Conservation (phyloP, 73 alveolate species). For the Paramecium pentaurelia region DNA sequence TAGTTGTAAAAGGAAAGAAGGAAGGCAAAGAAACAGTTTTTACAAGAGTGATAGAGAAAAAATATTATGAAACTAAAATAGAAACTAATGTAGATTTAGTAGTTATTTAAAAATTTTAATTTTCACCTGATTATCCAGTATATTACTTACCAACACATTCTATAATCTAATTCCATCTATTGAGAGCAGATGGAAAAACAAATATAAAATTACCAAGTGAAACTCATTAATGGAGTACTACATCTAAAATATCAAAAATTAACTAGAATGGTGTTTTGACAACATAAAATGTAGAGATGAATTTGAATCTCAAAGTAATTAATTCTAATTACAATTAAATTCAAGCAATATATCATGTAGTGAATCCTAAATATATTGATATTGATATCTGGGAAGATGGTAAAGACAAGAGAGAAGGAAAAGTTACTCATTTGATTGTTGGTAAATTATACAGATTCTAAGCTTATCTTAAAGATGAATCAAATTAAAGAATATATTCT, state of each 20-base stretch:
- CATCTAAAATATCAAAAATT: background rate
- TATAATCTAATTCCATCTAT: background rate
- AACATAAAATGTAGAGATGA: background rate
- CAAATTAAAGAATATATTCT: background rate
- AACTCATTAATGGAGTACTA: background rate
- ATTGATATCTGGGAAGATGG: constrained; percentile 26
- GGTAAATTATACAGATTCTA: background rate
- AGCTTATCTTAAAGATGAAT: background rate
- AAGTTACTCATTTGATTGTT: background rate
- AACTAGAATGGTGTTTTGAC: background rate
- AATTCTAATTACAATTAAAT: background rate
- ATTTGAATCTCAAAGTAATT: background rate
- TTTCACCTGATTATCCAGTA: background rate
- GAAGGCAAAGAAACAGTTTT: background rate
- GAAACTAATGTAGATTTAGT: background rate
- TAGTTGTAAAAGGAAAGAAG: constrained; percentile 13
- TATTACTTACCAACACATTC: constrained; percentile 3
- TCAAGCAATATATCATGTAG: background rate
- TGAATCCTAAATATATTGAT: background rate
- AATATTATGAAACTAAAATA: background rate
- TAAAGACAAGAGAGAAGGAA: background rate
- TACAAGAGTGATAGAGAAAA: background rate
- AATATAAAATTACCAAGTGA: background rate
- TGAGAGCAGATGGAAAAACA: constrained; percentile 1
- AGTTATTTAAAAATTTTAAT: background rate